Evolutionary conservation across 305 asterid species (phyloP), one percentile per base, ranked within the genome.

Genomic region (Stenogyne calaminthoides): DNA sequence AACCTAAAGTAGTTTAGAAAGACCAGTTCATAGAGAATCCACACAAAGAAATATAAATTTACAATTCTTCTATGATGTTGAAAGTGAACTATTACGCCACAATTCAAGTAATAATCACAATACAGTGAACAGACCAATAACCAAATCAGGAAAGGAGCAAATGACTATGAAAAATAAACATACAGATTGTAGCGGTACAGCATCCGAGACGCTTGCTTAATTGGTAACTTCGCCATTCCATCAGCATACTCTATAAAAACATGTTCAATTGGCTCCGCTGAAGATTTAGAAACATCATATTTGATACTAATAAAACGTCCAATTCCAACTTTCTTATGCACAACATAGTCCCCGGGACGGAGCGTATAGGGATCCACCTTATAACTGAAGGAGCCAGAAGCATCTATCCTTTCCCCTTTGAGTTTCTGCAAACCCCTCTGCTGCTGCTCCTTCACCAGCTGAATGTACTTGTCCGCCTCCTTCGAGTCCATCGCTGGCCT

Each of bases 161-260:
- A 58, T 36, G 34, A 64, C 7, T 18, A 64, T 11, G 10, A 16
- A 32, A 51, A 11, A 22, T n/a, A 3, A 76, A 75, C 97, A 40
- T 80, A 94, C 99, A 94, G 91, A 82, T 79, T 90, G 77, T 90
- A 94, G 77, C 98, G 96, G 82, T 94, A 94, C 72, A 94, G 97
- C 86, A 94, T 60, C 29, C 92, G 91, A 67, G 95, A 72, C 6
- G 98, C 99, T 88, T 94, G 93, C 74, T 88, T 85, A 64, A 91
- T 85, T 0, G 97, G 97, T 9, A 91, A 82, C 79, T 91, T 94
- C 32, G 98, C 99, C 97, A 94, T 91, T 59, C 97, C 99, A 79
- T 94, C 99, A 12, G 95, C 95, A 71, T 87, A 94, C 89, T 94
- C 96, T 2, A 94, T 90, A 82, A 88, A 94, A 54, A 94, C 96